phyloP scores from a whole-genome alignment of 345 rosid species.

The Geranium brycei region DNA sequence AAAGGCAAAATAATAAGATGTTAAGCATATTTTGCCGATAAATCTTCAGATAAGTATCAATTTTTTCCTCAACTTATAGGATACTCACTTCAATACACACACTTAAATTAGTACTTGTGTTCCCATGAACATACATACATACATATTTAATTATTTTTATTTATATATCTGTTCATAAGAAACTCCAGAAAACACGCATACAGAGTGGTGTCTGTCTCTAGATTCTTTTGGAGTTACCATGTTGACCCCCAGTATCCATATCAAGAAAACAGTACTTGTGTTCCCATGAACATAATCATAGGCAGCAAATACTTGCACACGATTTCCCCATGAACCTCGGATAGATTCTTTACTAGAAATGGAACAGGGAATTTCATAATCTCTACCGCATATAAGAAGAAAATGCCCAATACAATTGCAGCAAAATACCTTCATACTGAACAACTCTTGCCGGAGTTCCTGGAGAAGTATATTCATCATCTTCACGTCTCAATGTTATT shows the following conservation, averaged over 20 bases:
- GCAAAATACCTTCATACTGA: constrained; percentile 77
- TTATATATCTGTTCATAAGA: no score
- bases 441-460: constrained; percentile 82
- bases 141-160: no score
- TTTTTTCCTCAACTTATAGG: not conserved
- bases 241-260: not conserved
- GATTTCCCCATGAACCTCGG: not conserved
- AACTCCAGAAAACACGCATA: no score
- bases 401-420: not conserved
- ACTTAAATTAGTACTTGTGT: no score
- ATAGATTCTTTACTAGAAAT: not conserved
- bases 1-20: not conserved
- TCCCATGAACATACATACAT: no score
- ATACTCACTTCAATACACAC: no score
- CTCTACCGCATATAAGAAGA: not conserved
- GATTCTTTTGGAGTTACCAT: not conserved
- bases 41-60: not conserved
- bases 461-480: constrained; percentile 22
- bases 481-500: constrained; percentile 81
- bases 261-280: not conserved
- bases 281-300: not conserved
- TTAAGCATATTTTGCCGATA: not conserved
- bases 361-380: not conserved
- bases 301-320: not conserved
- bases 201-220: not conserved